Conservation (phyloP, 768 basidiomycete genomes). For the Lentinula sp. region DNA sequence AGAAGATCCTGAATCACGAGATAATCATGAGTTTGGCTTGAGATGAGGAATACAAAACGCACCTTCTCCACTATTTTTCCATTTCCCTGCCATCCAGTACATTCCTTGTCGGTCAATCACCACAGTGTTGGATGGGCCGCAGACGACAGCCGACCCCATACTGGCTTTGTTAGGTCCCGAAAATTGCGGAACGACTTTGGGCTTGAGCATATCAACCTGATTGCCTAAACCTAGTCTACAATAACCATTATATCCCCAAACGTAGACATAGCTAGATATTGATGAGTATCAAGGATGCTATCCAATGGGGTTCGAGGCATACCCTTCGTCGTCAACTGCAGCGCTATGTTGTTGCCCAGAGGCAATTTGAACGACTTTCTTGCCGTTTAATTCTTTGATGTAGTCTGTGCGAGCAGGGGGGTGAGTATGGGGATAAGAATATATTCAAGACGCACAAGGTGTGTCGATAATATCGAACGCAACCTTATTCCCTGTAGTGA, state of each 20-base stretch:
- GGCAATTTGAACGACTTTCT: constrained; percentile 74
- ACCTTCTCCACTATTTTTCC: constrained; percentile 96
- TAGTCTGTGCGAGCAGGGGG: constrained; percentile 9
- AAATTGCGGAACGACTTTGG: constrained; percentile 85
- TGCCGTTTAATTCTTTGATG: constrained; percentile 61
- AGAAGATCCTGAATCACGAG: constrained; percentile 58
- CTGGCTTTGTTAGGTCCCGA: constrained; percentile 61
- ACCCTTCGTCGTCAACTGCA: constrained; percentile 77
- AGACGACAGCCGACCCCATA: constrained; percentile 52
- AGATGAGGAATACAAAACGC: constrained; percentile 8
- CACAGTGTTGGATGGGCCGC: constrained; percentile 81
- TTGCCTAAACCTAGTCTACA: constrained; percentile 86
- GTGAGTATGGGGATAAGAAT: neutral
- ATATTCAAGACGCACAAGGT: constrained; percentile 33
- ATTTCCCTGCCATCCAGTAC: constrained; percentile 89
- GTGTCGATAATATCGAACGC: constrained; percentile 72
- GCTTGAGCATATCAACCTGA: constrained; percentile 75
- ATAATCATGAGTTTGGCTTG: constrained; percentile 3
- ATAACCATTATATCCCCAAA: constrained; percentile 83
- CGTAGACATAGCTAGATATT: neutral
- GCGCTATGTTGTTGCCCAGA: constrained; percentile 86
- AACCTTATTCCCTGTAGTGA: constrained; percentile 79
- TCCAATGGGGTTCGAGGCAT: neutral
- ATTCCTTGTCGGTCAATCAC: constrained; percentile 82
- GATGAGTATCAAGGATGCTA: neutral